A percentile compares a stretch with the other conserved stretches of the same genome.
phyloP scores from a whole-genome alignment of 805 yeast species.

The Candida golubevii region DNA sequence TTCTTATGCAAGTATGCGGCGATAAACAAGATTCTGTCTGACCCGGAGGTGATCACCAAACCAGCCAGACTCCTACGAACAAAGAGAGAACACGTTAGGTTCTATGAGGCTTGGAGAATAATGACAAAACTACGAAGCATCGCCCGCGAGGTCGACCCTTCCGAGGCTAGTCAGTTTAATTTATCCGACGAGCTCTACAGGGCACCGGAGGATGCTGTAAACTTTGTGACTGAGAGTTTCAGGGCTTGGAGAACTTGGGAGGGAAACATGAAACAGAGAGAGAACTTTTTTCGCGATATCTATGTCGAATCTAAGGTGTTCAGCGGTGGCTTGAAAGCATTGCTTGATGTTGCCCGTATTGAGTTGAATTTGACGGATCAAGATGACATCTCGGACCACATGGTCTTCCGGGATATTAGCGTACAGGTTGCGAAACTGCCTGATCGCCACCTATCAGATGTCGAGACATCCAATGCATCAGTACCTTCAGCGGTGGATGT shows the following conservation, averaged over 20 bases:
- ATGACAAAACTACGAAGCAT: conserved; percentile 76
- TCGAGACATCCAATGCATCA: not conserved
- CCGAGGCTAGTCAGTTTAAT: not conserved
- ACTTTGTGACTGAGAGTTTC: conserved; percentile 55
- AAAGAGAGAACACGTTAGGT: conserved; percentile 67
- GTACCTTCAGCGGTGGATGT: not conserved
- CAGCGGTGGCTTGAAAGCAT: not conserved
- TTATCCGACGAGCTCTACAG: conserved; percentile 29
- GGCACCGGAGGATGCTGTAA: conserved; percentile 50
- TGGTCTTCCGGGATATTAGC: conserved; percentile 1
- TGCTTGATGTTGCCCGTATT: not conserved
- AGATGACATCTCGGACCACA: not conserved
- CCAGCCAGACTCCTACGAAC: conserved; percentile 80
- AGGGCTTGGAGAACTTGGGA: conserved; percentile 93
- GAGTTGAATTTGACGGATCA: conserved; percentile 2
- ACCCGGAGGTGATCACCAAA: conserved; percentile 84
- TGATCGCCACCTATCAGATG: not conserved
- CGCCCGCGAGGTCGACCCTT: conserved; percentile 24
- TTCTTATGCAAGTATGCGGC: conserved; percentile 36
- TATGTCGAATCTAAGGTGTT: not conserved
- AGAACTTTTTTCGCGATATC: conserved; percentile 44
- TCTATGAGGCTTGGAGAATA: conserved; percentile 84
- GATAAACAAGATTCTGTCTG: conserved; percentile 57
- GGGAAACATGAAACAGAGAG: conserved; percentile 55
- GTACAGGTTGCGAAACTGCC: conserved; percentile 1